Percentiles rank a stretch among this genome's conserved stretches.
Evolutionary conservation across 2,329 filamentous ascomycete genomes (phyloP).

Genomic region (Shiraia sp.): DNA sequence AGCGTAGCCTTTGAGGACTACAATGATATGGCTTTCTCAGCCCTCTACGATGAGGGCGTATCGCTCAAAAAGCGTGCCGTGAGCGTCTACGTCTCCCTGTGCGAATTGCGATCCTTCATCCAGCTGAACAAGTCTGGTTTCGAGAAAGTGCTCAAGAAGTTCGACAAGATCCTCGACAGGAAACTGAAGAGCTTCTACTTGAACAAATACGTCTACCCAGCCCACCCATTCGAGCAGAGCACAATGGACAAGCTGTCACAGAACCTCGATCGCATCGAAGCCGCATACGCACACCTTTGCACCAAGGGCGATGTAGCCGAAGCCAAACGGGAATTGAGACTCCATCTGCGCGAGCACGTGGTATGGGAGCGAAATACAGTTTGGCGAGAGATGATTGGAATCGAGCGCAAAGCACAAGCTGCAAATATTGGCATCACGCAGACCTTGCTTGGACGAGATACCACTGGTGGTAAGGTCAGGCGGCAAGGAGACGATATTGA

Average conservation of each 20-base stretch:
- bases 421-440: conserved; percentile 81
- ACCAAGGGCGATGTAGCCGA: conserved; percentile 77
- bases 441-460: conserved; percentile 76
- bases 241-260: conserved; percentile 73
- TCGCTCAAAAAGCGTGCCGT: conserved; percentile 92
- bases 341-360: conserved; percentile 93
- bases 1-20: conserved; percentile 77
- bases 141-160: conserved; percentile 95
- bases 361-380: conserved; percentile 99
- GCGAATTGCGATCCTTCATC: conserved; percentile 92
- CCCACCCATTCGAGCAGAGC: conserved; percentile 77
- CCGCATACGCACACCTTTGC: conserved; percentile 78
- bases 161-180: conserved; percentile 91
- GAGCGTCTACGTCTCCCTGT: conserved; percentile 85
- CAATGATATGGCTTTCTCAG: conserved; percentile 73
- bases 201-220: conserved; percentile 70
- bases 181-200: conserved; percentile 79
- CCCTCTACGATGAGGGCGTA: conserved; percentile 71
- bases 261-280: conserved; percentile 74
- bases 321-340: conserved; percentile 81
- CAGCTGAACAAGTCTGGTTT: conserved; percentile 98
- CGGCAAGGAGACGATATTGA: conserved; percentile 84
- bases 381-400: conserved; percentile 98
- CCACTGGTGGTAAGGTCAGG: conserved; percentile 67
- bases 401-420: conserved; percentile 92